Percentiles rank a stretch among this genome's conserved stretches.
These are phyloP conservation scores for Sporothrix brunneoviolacea DNA, from an alignment of 2,329 filamentous ascomycete genomes.

Conservation along the genomic window DNA sequence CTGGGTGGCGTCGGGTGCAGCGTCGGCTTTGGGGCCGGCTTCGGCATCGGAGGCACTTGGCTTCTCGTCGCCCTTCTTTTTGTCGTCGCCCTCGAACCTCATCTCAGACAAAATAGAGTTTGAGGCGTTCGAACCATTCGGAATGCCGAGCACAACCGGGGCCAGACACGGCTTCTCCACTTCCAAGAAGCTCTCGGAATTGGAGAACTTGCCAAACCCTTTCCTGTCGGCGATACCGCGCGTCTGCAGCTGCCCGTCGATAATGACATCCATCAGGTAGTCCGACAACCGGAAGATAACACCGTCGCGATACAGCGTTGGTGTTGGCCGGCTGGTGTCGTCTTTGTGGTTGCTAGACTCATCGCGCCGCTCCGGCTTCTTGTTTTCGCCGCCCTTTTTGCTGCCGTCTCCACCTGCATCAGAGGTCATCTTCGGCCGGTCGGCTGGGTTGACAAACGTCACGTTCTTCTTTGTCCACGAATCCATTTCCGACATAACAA, in stretches of 20 bases:
- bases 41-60: too few relatives aligned
- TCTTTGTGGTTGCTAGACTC: neutral
- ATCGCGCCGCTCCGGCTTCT: neutral
- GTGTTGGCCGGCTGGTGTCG: neutral
- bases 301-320: slow-evolving; percentile 9
- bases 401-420: neutral
- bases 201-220: slow-evolving; percentile 34
- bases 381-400: slow-evolving; percentile 14
- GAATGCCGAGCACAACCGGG: too few relatives aligned
- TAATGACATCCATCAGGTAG: slow-evolving; percentile 36
- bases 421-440: neutral
- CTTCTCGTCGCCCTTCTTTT: neutral
- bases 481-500: slow-evolving; percentile 33
- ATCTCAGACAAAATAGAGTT: too few relatives aligned
- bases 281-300: slow-evolving; percentile 29
- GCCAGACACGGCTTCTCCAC: slow-evolving; percentile 37
- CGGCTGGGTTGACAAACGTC: slow-evolving; percentile 4
- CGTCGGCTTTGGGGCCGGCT: neutral
- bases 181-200: slow-evolving; percentile 33
- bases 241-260: slow-evolving; percentile 21
- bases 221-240: slow-evolving; percentile 35
- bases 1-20: neutral
- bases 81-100: neutral
- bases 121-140: too few relatives aligned
- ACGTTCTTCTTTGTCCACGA: slow-evolving; percentile 36